These are phyloP conservation scores for Kwoniella sp. DNA, from an alignment of 768 basidiomycete genomes.

Conservation along the genomic window DNA sequence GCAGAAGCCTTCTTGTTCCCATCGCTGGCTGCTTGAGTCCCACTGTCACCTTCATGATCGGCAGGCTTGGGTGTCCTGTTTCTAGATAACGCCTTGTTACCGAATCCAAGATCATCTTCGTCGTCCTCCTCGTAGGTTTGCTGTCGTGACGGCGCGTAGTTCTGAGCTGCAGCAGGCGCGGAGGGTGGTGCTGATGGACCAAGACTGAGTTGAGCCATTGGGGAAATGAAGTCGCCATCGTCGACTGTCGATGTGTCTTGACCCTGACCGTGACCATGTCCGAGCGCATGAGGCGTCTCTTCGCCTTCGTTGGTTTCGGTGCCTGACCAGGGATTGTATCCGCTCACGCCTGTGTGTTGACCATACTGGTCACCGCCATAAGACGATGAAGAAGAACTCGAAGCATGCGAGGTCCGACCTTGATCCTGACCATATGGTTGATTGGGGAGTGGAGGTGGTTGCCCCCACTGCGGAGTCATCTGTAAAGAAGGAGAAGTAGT, in stretches of 20 bases:
- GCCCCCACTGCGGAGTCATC: constrained; percentile 62
- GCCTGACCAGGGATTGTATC: constrained; percentile 13
- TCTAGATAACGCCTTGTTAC: constrained; percentile 64
- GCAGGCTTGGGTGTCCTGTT: constrained; percentile 37
- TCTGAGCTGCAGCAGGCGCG: not conserved
- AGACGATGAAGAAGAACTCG: constrained; percentile 15
- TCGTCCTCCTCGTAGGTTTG: constrained; percentile 62
- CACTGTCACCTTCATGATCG: constrained; percentile 52
- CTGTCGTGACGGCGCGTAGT: constrained; percentile 22
- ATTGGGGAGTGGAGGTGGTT: constrained; percentile 57
- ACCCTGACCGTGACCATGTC: not conserved
- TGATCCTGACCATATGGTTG: constrained; percentile 5
- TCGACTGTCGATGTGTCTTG: not conserved
- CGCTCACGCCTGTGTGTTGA: constrained; percentile 6
- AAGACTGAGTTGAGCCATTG: constrained; percentile 44
- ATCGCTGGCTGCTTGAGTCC: not conserved
- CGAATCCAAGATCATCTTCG: constrained; percentile 87
- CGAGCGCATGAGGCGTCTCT: constrained; percentile 13
- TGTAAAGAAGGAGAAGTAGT: constrained; percentile 47
- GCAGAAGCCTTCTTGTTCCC: constrained; percentile 36
- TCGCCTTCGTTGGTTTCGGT: constrained; percentile 1
- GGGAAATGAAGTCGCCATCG: constrained; percentile 45
- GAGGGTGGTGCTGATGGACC: constrained; percentile 10
- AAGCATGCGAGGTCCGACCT: constrained; percentile 9
- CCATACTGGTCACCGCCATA: constrained; percentile 24